These are phyloP conservation scores for Globisporangium polare DNA, from an alignment of 352 stramenopile genomes.

Conservation along the genomic window DNA sequence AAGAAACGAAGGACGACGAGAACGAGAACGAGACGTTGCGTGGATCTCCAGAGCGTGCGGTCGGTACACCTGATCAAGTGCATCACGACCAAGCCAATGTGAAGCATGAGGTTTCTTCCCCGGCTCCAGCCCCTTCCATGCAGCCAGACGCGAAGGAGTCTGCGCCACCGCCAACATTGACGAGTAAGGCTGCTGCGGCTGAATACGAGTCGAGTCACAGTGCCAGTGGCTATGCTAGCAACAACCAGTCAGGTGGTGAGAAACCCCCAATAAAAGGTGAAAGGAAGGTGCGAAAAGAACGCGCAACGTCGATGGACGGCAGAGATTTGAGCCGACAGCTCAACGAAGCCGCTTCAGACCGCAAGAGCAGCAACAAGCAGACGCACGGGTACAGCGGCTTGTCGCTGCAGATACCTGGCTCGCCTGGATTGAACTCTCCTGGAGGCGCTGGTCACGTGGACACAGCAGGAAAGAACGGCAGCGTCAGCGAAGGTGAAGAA, in stretches of 20 bases:
- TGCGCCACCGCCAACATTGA: not conserved
- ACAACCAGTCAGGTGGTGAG: conserved; percentile 21
- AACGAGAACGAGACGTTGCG: not conserved
- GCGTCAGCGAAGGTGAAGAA: conserved; percentile 41
- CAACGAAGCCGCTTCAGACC: conserved; percentile 3
- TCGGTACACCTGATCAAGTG: not conserved
- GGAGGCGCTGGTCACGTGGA: not conserved
- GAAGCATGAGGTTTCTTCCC: not conserved
- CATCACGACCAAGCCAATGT: not conserved
- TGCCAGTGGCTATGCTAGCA: conserved; percentile 11
- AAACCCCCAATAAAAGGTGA: conserved; percentile 15
- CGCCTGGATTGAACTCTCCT: conserved; percentile 12
- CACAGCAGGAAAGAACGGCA: conserved; percentile 9
- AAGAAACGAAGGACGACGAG: not conserved
- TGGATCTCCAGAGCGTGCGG: not conserved
- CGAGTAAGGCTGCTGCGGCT: conserved; percentile 3
- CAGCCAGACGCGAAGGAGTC: not conserved
- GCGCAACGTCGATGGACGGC: not conserved
- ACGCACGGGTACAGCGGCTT: conserved; percentile 6
- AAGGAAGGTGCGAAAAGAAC: conserved; percentile 6
- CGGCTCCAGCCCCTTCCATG: not conserved
- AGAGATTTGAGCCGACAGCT: conserved; percentile 7
- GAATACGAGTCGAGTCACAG: conserved; percentile 20
- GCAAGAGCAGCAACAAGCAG: conserved; percentile 13
- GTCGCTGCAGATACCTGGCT: conserved; percentile 28